Conservation (phyloP, 352 stramenopile species). For the Phytophthora podocarpi region DNA sequence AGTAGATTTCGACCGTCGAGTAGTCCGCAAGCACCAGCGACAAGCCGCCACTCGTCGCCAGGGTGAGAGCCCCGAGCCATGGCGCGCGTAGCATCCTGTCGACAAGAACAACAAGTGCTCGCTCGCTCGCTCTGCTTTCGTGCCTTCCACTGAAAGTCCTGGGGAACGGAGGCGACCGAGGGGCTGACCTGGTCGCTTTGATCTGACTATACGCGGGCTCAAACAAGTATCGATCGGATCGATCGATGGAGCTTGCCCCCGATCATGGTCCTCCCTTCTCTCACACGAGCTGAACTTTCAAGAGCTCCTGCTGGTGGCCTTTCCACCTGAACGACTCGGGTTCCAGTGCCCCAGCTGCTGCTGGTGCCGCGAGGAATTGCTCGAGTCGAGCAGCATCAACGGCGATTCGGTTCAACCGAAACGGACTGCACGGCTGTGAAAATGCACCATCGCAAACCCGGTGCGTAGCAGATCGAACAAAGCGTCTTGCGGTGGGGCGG, state of each 20-base stretch:
- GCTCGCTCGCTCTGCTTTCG: slow-evolving; percentile 12
- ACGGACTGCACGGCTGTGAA: slow-evolving; percentile 14
- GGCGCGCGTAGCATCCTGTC: slow-evolving; percentile 26
- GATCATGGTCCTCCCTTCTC: slow-evolving; percentile 34
- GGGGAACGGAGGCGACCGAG: slow-evolving; percentile 22
- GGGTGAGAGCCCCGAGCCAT: slow-evolving; percentile 33
- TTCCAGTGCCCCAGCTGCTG: slow-evolving; percentile 29
- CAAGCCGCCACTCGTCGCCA: slow-evolving; percentile 19
- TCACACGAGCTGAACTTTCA: slow-evolving; percentile 40
- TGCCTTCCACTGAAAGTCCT: slow-evolving; percentile 27
- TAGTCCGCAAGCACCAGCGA: slow-evolving; percentile 23
- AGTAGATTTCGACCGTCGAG: slow-evolving; percentile 41
- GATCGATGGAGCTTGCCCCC: too few species aligned
- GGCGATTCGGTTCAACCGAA: too few species aligned
- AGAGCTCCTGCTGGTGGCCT: slow-evolving; percentile 21
- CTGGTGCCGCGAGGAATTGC: slow-evolving; percentile 35
- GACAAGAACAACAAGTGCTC: slow-evolving; percentile 4
- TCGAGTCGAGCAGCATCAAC: slow-evolving; percentile 2
- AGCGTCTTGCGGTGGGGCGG: slow-evolving; percentile 16
- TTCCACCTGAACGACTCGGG: slow-evolving; percentile 26
- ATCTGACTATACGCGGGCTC: slow-evolving; percentile 28
- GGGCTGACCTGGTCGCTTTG: slow-evolving; percentile 13
- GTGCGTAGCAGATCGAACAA: slow-evolving; percentile 21
- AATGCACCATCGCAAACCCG: slow-evolving; percentile 15
- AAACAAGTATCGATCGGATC: too few species aligned